These are phyloP conservation scores for Salmacisia buchloeana DNA, from an alignment of 1,284 basidiomycete genomes.

Conservation along the genomic window DNA sequence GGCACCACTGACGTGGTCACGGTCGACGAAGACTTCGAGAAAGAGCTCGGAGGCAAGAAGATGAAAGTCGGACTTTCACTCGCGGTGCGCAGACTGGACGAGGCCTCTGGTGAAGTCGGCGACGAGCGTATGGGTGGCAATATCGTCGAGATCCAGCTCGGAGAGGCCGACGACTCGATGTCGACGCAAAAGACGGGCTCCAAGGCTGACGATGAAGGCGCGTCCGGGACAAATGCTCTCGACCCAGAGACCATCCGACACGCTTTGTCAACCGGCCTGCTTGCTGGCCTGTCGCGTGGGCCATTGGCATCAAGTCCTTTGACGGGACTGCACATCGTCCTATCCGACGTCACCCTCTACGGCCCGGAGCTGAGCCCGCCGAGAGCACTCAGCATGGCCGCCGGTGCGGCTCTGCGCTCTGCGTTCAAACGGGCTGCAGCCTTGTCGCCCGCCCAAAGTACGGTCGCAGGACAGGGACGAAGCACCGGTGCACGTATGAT, in stretches of 20 bases:
- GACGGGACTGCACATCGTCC: constrained; percentile 24
- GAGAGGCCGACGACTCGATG: constrained; percentile 1
- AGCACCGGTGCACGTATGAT: constrained; percentile 26
- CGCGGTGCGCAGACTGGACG: constrained; percentile 19
- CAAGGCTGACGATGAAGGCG: constrained; percentile 1
- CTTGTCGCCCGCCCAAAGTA: not conserved
- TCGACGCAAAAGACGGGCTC: constrained; percentile 7
- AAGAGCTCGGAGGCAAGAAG: constrained; percentile 37
- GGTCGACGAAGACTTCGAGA: constrained; percentile 29
- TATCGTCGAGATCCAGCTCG: constrained; percentile 23
- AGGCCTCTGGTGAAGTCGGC: constrained; percentile 18
- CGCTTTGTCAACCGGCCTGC: constrained; percentile 23
- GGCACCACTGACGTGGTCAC: constrained; percentile 8
- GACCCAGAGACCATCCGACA: constrained; percentile 17
- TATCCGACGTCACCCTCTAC: constrained; percentile 26
- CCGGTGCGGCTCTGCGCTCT: constrained; percentile 26
- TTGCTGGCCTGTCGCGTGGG: constrained; percentile 37
- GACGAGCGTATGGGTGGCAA: constrained; percentile 31
- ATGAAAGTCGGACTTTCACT: constrained; percentile 28
- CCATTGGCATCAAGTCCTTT: constrained; percentile 42
- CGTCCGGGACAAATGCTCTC: constrained; percentile 16
- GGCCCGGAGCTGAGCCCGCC: constrained; percentile 30
- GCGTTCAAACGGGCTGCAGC: constrained; percentile 18
- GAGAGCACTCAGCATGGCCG: constrained; percentile 27
- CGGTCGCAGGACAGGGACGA: not conserved